Conservation (phyloP, 495 filamentous ascomycete species). For the Penicillium longicatenatum region DNA sequence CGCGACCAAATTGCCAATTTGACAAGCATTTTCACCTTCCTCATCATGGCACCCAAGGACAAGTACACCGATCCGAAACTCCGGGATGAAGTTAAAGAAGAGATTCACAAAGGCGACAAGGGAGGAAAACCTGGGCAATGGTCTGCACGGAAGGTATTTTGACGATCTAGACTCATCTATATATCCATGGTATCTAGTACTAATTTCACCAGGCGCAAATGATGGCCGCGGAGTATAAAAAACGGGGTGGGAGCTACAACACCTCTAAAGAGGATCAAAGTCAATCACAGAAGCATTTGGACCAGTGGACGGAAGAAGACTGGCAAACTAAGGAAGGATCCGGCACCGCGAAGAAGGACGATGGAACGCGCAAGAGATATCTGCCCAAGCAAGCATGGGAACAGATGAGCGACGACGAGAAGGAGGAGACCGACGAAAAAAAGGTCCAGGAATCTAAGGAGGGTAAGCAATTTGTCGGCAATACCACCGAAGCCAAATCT, state of each 20-base stretch:
- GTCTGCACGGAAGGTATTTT: conserved; percentile 47
- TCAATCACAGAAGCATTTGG: conserved; percentile 43
- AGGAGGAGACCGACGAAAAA: conserved; percentile 46
- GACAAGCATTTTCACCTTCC: neutral
- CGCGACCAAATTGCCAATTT: neutral
- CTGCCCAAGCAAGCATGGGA: conserved; percentile 54
- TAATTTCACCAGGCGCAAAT: conserved; percentile 42
- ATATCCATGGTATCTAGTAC: neutral
- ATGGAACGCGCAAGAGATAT: conserved; percentile 49
- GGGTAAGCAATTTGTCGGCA: conserved; percentile 49
- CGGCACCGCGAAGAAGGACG: conserved; percentile 43
- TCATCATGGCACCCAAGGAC: conserved; percentile 45
- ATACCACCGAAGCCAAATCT: conserved; percentile 42
- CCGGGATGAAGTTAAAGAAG: conserved; percentile 49
- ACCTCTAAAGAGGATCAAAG: conserved; percentile 44
- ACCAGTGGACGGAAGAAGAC: conserved; percentile 49
- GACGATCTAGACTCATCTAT: neutral
- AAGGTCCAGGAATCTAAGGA: conserved; percentile 42
- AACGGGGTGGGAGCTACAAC: conserved; percentile 51
- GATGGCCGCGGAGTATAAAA: conserved; percentile 54
- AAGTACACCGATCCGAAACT: conserved; percentile 53
- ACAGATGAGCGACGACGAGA: conserved; percentile 47
- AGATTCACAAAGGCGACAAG: conserved; percentile 49
- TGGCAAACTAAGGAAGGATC: conserved; percentile 55
- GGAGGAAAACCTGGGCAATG: conserved; percentile 53